A percentile compares a stretch with the other conserved stretches of the same genome.
These are phyloP conservation scores for Vicia faba DNA, from an alignment of 306 rosid genomes.

Conservation along the genomic window DNA sequence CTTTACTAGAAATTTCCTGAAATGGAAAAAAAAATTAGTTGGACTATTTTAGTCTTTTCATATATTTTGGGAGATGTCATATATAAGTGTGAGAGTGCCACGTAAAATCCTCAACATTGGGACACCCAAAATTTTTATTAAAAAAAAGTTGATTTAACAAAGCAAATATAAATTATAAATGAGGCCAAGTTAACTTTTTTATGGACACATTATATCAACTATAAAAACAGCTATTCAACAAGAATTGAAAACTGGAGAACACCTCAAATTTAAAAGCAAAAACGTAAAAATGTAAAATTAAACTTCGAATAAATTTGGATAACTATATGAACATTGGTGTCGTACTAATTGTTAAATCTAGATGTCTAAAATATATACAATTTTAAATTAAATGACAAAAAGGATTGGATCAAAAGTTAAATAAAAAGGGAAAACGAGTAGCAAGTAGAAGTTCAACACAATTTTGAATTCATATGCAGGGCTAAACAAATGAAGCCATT, in stretches of 20 bases:
- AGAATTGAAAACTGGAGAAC: neutral
- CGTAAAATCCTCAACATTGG: no score
- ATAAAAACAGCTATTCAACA: no score
- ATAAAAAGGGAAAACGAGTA: neutral
- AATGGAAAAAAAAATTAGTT: no score
- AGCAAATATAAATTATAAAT: no score
- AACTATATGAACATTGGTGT: neutral
- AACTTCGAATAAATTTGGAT: neutral
- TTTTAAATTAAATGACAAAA: neutral
- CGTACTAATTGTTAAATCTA: slow-evolving; percentile 17
- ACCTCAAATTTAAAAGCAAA: slow-evolving; percentile 6
- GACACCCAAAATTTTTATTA: no score
- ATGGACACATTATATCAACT: no score
- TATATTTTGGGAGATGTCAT: no score
- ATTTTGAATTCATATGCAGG: slow-evolving; percentile 10
- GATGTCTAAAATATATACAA: slow-evolving; percentile 27
- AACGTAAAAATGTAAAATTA: neutral
- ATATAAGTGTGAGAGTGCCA: no score
- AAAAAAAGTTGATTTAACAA: no score
- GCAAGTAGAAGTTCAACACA: neutral
- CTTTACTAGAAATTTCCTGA: no score
- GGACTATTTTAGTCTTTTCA: no score
- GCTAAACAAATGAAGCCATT: slow-evolving; percentile 8
- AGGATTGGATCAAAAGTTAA: slow-evolving; percentile 21
- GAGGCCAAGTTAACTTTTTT: no score